A percentile compares a stretch with the other conserved stretches of the same genome.
Conservation (phyloP, 345 rosid species). For the Nasturtium officinale region DNA sequence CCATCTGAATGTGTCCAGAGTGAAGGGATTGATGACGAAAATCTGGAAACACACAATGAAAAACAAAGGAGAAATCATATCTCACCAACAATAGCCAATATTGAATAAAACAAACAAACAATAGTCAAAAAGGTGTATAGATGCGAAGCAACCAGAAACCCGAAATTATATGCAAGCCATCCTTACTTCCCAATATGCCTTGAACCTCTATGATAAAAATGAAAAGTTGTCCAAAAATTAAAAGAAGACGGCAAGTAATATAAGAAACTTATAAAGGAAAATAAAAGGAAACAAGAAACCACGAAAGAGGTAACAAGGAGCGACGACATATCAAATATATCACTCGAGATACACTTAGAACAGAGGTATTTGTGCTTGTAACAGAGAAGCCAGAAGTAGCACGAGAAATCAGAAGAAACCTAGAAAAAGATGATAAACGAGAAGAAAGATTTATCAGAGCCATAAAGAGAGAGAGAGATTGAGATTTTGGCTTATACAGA, state of each 20-base stretch:
- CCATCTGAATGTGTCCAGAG: not conserved
- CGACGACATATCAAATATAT: not conserved
- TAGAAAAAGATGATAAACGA: too few species aligned
- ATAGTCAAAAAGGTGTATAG: not conserved
- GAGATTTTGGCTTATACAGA: too few species aligned
- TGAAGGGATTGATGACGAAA: not conserved
- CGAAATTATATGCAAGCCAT: not conserved
- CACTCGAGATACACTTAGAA: not conserved
- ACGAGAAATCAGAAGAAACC: too few species aligned
- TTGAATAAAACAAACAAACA: not conserved
- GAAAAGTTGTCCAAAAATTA: not conserved
- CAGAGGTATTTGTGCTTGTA: too few species aligned
- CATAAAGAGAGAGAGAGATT: too few species aligned
- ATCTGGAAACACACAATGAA: constrained; percentile 13
- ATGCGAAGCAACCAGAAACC: not conserved
- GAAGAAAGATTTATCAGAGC: too few species aligned
- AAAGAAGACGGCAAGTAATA: not conserved
- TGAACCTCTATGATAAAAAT: not conserved
- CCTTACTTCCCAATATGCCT: not conserved
- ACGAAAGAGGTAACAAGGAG: not conserved
- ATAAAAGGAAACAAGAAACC: not conserved
- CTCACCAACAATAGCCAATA: not conserved
- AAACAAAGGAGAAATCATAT: not conserved
- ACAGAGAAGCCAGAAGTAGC: too few species aligned
- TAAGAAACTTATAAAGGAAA: not conserved